phyloP scores from a whole-genome alignment of 2,329 filamentous ascomycete species.

The Fusarium cicatricum region DNA sequence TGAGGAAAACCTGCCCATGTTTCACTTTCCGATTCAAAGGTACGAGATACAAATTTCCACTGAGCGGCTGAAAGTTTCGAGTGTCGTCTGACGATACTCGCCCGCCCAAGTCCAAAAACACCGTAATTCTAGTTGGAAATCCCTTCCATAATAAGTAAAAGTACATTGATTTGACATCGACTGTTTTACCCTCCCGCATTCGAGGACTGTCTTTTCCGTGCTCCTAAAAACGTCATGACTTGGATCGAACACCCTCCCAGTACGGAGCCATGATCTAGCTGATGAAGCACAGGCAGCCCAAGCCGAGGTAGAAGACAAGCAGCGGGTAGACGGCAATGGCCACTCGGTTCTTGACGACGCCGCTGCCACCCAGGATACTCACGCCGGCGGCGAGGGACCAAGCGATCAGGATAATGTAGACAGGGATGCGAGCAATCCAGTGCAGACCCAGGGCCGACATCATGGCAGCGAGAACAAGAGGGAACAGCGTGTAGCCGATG shows the following conservation, averaged over 20 bases:
- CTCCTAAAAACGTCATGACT: background rate
- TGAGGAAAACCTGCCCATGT: background rate
- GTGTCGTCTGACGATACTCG: conserved; percentile 7
- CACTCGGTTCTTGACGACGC: conserved; percentile 93
- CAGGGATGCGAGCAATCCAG: conserved; percentile 83
- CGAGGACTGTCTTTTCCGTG: conserved; percentile 2
- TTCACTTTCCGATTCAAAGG: conserved; percentile 9
- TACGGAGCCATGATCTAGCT: conserved; percentile 62
- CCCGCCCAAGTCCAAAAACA: conserved; percentile 13
- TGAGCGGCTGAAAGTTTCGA: conserved; percentile 1
- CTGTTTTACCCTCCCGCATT: conserved; percentile 1
- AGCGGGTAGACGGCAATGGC: conserved; percentile 94
- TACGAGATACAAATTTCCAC: conserved; percentile 14
- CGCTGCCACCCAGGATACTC: conserved; percentile 94
- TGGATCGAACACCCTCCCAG: background rate
- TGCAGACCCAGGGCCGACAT: conserved; percentile 84
- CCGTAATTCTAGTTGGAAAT: conserved; percentile 15
- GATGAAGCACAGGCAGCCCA: conserved; percentile 97
- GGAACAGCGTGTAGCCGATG: conserved; percentile 98
- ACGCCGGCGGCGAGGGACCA: conserved; percentile 97
- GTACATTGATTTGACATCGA: conserved; percentile 27
- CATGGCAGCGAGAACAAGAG: conserved; percentile 89
- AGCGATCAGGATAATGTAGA: conserved; percentile 86
- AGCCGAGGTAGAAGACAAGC: conserved; percentile 91
- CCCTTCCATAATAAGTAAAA: conserved; percentile 25